A percentile compares a stretch with the other conserved stretches of the same genome.
These are phyloP conservation scores for Ophiostoma tasmaniense DNA, from an alignment of 2,329 filamentous ascomycete genomes.

Conservation along the genomic window DNA sequence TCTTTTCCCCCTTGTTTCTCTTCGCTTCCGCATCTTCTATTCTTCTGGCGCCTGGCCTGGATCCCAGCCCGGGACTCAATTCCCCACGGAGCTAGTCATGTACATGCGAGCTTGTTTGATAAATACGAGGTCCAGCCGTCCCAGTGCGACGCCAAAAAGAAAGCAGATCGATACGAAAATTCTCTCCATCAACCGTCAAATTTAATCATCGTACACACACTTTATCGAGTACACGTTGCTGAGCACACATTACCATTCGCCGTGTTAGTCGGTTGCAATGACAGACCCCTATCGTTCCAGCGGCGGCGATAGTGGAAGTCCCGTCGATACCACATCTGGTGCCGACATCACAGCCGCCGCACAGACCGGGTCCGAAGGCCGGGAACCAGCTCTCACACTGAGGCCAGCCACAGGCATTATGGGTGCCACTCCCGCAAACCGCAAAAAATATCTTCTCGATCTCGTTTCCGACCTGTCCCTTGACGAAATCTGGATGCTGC, in stretches of 20 bases:
- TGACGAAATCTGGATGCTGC: slow-evolving; percentile 21
- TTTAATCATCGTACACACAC: too few species aligned
- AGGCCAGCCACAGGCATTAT: background rate
- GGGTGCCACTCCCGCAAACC: background rate
- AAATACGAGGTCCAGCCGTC: background rate
- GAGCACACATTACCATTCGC: background rate
- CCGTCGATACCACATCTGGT: background rate
- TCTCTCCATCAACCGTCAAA: background rate
- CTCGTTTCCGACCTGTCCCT: slow-evolving; percentile 15
- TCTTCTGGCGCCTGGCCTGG: background rate
- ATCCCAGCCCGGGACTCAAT: background rate
- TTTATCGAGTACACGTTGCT: background rate
- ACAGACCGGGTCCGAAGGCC: background rate
- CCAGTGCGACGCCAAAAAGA: background rate
- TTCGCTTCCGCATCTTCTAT: background rate
- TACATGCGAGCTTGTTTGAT: background rate
- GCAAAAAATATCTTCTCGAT: slow-evolving; percentile 15
- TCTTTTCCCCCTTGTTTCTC: background rate
- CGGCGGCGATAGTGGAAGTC: background rate
- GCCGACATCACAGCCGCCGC: background rate
- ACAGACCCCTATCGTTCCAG: background rate
- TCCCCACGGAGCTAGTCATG: background rate
- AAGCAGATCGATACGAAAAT: background rate
- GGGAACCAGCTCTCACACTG: background rate
- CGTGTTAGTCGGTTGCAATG: background rate